Evolutionary conservation across 2,329 filamentous ascomycete genomes (phyloP).

Genomic region (Colletotrichum limetticola): DNA sequence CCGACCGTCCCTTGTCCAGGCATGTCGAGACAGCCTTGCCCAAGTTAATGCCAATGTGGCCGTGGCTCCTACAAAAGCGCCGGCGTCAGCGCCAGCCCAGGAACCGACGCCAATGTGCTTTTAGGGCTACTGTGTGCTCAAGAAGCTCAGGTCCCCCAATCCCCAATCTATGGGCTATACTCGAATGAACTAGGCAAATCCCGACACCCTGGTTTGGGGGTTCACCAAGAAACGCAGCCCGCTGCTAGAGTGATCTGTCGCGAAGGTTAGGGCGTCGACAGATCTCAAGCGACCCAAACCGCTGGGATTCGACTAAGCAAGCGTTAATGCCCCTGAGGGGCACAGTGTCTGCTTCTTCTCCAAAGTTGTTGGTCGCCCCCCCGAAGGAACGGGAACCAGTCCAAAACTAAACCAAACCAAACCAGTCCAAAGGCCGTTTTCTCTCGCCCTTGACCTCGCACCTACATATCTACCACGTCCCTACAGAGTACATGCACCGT

Average conservation of each 20-base stretch:
- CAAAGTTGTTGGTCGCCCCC: conserved; percentile 21
- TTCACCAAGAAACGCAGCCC: conserved; percentile 37
- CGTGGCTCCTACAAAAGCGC: background rate
- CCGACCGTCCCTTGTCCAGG: background rate
- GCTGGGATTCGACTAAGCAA: conserved; percentile 36
- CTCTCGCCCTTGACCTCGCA: conserved; percentile 18
- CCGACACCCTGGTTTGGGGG: conserved; percentile 37
- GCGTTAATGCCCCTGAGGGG: conserved; percentile 35
- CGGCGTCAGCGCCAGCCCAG: conserved; percentile 8
- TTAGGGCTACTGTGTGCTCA: conserved; percentile 13
- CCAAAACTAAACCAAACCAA: background rate
- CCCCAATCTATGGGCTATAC: conserved; percentile 11
- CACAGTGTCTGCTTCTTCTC: conserved; percentile 31
- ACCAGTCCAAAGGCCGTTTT: conserved; percentile 23
- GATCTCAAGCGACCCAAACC: conserved; percentile 37
- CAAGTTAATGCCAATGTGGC: conserved; percentile 6
- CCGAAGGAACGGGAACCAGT: conserved; percentile 9
- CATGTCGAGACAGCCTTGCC: background rate
- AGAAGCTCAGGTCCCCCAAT: conserved; percentile 23
- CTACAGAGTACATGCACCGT: background rate
- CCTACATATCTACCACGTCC: conserved; percentile 2
- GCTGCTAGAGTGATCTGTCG: conserved; percentile 37
- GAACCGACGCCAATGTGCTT: conserved; percentile 25
- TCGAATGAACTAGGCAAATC: conserved; percentile 34
- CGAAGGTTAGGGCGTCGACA: conserved; percentile 37